Conservation (phyloP, 805 yeast species). For the Zygotorulaspora danielsina region DNA sequence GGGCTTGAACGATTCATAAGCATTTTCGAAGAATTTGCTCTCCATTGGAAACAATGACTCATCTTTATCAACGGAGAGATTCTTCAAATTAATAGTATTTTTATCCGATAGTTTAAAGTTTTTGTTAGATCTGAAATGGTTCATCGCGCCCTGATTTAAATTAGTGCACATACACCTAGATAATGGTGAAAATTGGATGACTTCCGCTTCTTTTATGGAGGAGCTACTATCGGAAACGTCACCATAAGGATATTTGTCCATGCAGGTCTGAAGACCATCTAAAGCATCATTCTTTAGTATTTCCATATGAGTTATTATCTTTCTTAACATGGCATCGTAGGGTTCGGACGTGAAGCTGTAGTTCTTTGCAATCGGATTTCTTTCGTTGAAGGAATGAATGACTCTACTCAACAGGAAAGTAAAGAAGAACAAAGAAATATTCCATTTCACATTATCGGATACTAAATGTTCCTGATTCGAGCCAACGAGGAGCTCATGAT, state of each 20-base stretch:
- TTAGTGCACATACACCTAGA: background rate
- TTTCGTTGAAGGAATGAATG: conserved; percentile 13
- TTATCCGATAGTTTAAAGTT: background rate
- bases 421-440: conserved; percentile 23
- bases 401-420: conserved; percentile 22
- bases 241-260: conserved; percentile 37
- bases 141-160: background rate
- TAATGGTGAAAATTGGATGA: background rate
- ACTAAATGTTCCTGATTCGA: conserved; percentile 15
- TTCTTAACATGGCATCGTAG: conserved; percentile 14
- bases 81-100: background rate
- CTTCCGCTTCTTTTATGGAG: background rate
- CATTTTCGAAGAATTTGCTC: background rate
- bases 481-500: conserved; percentile 20
- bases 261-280: conserved; percentile 34
- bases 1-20: background rate
- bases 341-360: conserved; percentile 6
- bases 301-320: conserved; percentile 13
- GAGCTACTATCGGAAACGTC: conserved; percentile 2
- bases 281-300: conserved; percentile 19
- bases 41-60: conserved; percentile 4
- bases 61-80: background rate
- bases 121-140: background rate
- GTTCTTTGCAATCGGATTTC: background rate
- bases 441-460: conserved; percentile 28